Evolutionary conservation across 441 rosid genomes (phyloP).

Genomic region (Eruca vesicaria): DNA sequence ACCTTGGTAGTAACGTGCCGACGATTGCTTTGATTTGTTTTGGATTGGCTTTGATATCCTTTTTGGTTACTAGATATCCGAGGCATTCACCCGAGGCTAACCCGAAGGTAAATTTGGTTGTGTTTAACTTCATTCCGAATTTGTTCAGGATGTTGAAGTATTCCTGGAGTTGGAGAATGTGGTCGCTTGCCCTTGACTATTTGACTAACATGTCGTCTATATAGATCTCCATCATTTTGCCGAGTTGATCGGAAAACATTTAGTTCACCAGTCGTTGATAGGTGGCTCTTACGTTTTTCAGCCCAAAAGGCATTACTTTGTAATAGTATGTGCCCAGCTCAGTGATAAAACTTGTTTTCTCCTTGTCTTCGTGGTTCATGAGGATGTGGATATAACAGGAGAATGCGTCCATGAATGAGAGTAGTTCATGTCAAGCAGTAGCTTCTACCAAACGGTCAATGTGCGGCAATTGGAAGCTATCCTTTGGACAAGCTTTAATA

Average conservation of each 20-base stretch:
- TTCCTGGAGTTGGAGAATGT: neutral
- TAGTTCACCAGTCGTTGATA: neutral
- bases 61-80: too few relatives aligned
- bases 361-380: neutral
- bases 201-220: neutral
- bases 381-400: neutral
- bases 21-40: too few relatives aligned
- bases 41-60: too few relatives aligned
- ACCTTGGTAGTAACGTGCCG: too few relatives aligned
- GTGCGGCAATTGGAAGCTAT: too few relatives aligned
- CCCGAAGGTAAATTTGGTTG: too few relatives aligned
- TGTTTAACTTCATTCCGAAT: neutral
- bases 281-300: neutral
- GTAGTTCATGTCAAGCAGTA: neutral
- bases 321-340: neutral
- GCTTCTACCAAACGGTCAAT: neutral
- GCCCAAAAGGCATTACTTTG: neutral
- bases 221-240: neutral
- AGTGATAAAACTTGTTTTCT: too few relatives aligned
- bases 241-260: neutral
- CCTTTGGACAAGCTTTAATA: too few relatives aligned
- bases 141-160: too few relatives aligned
- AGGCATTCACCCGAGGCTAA: too few relatives aligned
- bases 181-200: neutral
- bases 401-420: neutral